phyloP scores from a whole-genome alignment of 371 early-diverging fungal species.

The Mortierella sp. region DNA sequence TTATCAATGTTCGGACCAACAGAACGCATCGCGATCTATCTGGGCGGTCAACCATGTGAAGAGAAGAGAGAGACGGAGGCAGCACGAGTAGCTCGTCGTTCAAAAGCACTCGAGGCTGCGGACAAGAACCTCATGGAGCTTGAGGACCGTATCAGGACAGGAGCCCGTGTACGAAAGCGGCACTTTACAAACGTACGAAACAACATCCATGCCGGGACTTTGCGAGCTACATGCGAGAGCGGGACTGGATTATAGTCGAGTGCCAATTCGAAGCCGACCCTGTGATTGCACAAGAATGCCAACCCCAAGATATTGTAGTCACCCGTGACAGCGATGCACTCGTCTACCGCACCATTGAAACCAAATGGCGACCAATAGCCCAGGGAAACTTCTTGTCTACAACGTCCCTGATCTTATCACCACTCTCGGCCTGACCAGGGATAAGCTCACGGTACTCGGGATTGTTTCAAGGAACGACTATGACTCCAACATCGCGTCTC shows the following conservation, averaged over 20 bases:
- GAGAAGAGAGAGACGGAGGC: not conserved
- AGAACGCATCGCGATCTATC: not conserved
- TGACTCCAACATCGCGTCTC: slow-evolving; percentile 1
- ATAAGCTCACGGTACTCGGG: not conserved
- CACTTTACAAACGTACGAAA: not conserved
- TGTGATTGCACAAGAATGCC: not conserved
- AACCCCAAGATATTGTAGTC: not conserved
- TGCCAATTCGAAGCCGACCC: slow-evolving; percentile 1
- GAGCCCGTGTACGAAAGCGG: too few species aligned
- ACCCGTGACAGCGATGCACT: slow-evolving; percentile 7
- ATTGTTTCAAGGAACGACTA: slow-evolving; percentile 5
- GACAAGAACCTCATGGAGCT: too few species aligned
- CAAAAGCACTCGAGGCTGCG: not conserved
- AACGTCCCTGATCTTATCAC: not conserved
- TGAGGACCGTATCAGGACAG: too few species aligned
- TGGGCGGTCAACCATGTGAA: not conserved
- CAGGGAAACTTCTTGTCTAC: not conserved
- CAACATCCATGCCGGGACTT: not conserved
- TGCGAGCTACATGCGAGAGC: not conserved
- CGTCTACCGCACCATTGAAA: not conserved
- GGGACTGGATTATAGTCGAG: not conserved
- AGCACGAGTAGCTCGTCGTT: not conserved
- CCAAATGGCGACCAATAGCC: slow-evolving; percentile 2
- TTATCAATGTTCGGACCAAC: not conserved
- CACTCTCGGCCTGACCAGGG: not conserved